Conservation (phyloP, 345 rosid species). For the Gynandropsis gynandra region DNA sequence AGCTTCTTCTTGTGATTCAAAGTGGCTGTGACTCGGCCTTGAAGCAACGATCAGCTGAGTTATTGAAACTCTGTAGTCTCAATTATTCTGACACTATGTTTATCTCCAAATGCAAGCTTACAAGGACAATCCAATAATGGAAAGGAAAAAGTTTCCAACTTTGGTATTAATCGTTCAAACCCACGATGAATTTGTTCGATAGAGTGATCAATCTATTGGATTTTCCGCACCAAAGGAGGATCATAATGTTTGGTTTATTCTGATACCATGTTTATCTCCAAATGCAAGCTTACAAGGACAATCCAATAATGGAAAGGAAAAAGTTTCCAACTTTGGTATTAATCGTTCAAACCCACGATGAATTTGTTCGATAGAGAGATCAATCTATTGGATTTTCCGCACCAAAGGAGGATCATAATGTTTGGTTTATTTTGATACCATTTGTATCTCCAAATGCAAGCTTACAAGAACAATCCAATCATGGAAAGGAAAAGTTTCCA, state of each 20-base stretch:
- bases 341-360: neutral
- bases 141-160: slow-evolving; percentile 14
- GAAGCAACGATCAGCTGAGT: slow-evolving; percentile 60
- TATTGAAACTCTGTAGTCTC: slow-evolving; percentile 56
- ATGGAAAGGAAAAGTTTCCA: slow-evolving; percentile 16
- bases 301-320: slow-evolving; percentile 35
- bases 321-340: slow-evolving; percentile 6
- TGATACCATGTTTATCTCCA: slow-evolving; percentile 51
- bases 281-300: slow-evolving; percentile 61
- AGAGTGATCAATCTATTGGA: too few species aligned
- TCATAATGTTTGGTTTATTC: too few species aligned
- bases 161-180: neutral
- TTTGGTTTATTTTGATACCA: slow-evolving; percentile 47
- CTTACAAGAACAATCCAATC: slow-evolving; percentile 57
- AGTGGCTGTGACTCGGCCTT: slow-evolving; percentile 50
- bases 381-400: too few species aligned
- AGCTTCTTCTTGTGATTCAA: slow-evolving; percentile 52
- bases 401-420: too few species aligned
- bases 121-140: slow-evolving; percentile 51
- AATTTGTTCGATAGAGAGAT: too few species aligned
- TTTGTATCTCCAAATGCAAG: slow-evolving; percentile 61
- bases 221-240: too few species aligned
- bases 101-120: slow-evolving; percentile 65
- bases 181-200: neutral
- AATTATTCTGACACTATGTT: slow-evolving; percentile 52